Evolutionary conservation across 1,284 basidiomycete genomes (phyloP), one percentile per base, ranked within the genome.

Genomic region (Irpex rosettiformis): DNA sequence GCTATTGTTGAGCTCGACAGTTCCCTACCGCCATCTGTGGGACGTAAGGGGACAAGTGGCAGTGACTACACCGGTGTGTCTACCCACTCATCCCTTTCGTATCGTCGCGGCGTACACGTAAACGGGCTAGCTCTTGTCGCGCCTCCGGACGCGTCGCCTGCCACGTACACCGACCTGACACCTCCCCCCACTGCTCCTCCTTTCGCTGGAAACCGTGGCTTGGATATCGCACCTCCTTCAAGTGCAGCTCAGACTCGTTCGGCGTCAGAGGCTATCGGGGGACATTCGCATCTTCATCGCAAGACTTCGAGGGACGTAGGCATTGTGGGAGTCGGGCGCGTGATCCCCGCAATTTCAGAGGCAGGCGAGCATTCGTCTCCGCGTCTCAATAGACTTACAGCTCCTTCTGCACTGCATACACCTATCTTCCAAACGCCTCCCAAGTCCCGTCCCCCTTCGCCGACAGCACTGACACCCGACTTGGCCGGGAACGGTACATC

Each of bases 111-210:
- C 54, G 69, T 77, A 55, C 75, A 75, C 63, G 73, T 85, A 22
- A 72, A 75, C 22, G 81, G 80, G 42, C 75, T 88, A 37, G 84
- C 87, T 57, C 75, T 88, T 62, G 82, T 88, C 58, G 83, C 84
- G 57, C 88, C 85, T 57, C 84, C 85, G 55, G 88, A 89, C 71
- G 81, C 81, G 64, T 78, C 80, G n/a, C 76, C 79, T n/a, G 74
- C 70, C 60, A 69, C 76, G 7, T 82, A 83, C 65, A 74, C 78
- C 30, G 75, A 79, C 60, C 70, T 82, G 54, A 76, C 79, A 7
- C 78, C 83, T 61, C 81, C 80, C n/a, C 70, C 76, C n/a, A 73
- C 78, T 40, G 76, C 77, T 21, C 79, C 83, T 28, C 58, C 65
- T 51, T 52, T 62, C 71, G 55, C 64, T 68, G 59, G 16, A 18